A percentile compares a stretch with the other conserved stretches of the same genome.
Conservation (phyloP, 2,329 filamentous ascomycete genomes). For the Colletotrichum abscissum region DNA sequence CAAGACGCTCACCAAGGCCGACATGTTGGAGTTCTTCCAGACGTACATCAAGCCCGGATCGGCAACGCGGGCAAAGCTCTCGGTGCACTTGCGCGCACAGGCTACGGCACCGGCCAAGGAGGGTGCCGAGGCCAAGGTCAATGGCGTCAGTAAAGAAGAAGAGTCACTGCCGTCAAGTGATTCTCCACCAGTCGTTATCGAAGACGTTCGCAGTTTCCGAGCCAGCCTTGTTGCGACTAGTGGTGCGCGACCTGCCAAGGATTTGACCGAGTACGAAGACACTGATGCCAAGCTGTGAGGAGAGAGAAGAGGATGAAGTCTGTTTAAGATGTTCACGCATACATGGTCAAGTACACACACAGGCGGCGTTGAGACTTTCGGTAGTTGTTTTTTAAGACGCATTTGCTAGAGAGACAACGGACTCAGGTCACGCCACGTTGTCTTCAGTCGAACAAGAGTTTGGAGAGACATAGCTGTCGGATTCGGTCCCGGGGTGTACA, state of each 20-base stretch:
- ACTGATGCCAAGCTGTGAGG: constrained; percentile 81
- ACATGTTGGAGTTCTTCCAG: constrained; percentile 84
- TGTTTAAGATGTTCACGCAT: constrained; percentile 2
- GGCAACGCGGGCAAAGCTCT: constrained; percentile 79
- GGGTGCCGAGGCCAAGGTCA: constrained; percentile 51
- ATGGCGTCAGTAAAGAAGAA: constrained; percentile 45
- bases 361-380: constrained; percentile 22
- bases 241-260: constrained; percentile 78
- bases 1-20: constrained; percentile 78
- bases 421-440: constrained; percentile 5
- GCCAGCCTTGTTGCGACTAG: constrained; percentile 77
- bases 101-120: constrained; percentile 58
- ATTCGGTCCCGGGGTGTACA: constrained; percentile 5
- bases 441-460: neutral
- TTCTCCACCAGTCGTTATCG: constrained; percentile 69
- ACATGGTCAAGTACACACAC: neutral
- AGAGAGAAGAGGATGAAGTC: neutral
- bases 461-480: constrained; percentile 2
- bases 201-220: constrained; percentile 85
- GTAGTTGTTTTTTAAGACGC: constrained; percentile 17
- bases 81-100: constrained; percentile 86
- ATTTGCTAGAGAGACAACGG: constrained; percentile 30
- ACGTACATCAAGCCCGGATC: constrained; percentile 82
- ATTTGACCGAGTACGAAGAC: constrained; percentile 88
- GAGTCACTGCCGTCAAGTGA: constrained; percentile 46